Evolutionary conservation across 2,329 filamentous ascomycete species (phyloP).

Genomic region (Xylariaceae sp.): DNA sequence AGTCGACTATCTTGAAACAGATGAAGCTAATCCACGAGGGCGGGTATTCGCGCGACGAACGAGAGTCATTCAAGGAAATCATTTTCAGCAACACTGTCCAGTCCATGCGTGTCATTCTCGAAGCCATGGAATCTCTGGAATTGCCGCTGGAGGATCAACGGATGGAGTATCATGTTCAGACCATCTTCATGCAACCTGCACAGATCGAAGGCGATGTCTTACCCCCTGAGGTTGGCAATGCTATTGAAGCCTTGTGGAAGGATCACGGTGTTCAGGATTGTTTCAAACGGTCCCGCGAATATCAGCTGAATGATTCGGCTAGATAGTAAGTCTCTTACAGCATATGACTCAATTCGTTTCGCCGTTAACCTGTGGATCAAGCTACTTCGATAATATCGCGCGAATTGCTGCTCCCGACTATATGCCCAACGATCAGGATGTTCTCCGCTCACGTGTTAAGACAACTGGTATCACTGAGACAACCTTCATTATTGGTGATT

Average conservation of each 20-base stretch:
- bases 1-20: constrained; percentile 93
- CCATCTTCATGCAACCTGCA: constrained; percentile 97
- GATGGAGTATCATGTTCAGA: constrained; percentile 97
- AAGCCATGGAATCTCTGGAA: constrained; percentile 72
- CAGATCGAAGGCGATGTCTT: constrained; percentile 96
- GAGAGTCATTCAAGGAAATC: constrained; percentile 73
- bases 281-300: constrained; percentile 94
- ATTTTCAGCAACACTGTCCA: constrained; percentile 75
- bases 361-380: constrained; percentile 41
- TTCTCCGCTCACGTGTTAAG: constrained; percentile 94
- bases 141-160: constrained; percentile 88
- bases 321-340: constrained; percentile 75
- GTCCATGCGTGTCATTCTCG: constrained; percentile 72
- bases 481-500: constrained; percentile 90
- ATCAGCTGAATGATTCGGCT: constrained; percentile 94
- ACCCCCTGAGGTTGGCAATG: constrained; percentile 90
- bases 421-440: constrained; percentile 93
- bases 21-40: constrained; percentile 99
- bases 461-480: constrained; percentile 98
- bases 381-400: constrained; percentile 95
- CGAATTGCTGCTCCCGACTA: constrained; percentile 91
- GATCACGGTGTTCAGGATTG: constrained; percentile 92
- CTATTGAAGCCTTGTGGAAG: constrained; percentile 91
- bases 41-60: constrained; percentile 91
- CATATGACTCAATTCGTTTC: constrained; percentile 1